These are phyloP conservation scores for Coccomyxa sp. DNA, from an alignment of 139 green algal genomes.

Conservation along the genomic window DNA sequence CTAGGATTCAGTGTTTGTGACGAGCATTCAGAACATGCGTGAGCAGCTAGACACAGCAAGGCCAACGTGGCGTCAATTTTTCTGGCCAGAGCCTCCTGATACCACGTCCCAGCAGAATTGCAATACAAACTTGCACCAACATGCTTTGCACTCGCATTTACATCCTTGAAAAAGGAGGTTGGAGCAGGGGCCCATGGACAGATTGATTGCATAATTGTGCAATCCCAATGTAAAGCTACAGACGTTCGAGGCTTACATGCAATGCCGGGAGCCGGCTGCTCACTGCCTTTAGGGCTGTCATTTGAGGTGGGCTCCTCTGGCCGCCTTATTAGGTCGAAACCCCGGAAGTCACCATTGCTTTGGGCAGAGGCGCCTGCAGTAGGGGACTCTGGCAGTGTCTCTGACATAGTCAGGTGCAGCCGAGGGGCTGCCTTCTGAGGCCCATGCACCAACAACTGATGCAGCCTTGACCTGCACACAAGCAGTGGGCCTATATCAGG, in stretches of 20 bases:
- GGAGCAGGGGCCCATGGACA: background rate
- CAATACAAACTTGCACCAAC: background rate
- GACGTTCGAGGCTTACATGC: background rate
- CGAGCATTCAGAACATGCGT: too few species aligned
- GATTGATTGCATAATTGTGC: background rate
- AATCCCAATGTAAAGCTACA: background rate
- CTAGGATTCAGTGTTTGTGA: too few species aligned
- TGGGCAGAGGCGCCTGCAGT: background rate
- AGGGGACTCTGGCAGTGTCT: background rate
- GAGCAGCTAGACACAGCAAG: background rate
- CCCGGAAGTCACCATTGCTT: too few species aligned
- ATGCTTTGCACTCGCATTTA: background rate
- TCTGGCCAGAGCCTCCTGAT: background rate
- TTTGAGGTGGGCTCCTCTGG: background rate
- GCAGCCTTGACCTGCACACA: constrained; percentile 1
- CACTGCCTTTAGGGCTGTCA: background rate
- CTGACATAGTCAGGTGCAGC: background rate
- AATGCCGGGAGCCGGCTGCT: background rate
- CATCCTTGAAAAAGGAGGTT: background rate
- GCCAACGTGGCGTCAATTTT: background rate
- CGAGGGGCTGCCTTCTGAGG: background rate
- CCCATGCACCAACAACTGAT: constrained; percentile 12
- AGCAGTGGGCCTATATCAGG: background rate
- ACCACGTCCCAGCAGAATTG: background rate
- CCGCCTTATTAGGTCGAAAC: background rate